Base-by-base conservation (phyloP, 768 basidiomycete genomes). In the Hypholoma fasciculare region DNA sequence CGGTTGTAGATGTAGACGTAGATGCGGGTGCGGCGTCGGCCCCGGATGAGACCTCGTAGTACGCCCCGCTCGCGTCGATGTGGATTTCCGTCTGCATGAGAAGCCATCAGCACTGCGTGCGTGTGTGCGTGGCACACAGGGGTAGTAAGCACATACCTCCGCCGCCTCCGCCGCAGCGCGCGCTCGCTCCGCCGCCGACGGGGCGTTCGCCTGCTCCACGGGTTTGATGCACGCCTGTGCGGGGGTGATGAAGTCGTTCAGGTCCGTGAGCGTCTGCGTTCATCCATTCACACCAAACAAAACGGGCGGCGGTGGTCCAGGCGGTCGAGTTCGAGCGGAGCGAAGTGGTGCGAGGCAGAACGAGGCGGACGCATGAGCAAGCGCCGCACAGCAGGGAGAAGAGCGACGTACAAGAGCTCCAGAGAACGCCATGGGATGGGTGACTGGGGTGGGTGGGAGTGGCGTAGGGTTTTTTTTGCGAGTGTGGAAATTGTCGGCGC, bases 171-270 rank as follows among this genome's bases (percentile, higher is more conserved):
- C 56, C 58, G 9, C 30, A 1, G 71, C 69, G 55, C 65, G 72
- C 56, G 65, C 67, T 40, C 65, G 61, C 26, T 72, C 68, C 39
- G 65, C 60, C 20, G 71, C 58, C 2, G 62, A 52, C 9, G 64
- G 67, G 19, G 64, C 69, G 63, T 80, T 76, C 5, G 67, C 57
- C 59, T 82, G 71, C 76, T 82, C 71, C 20, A 98, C 94, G 0
- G 97, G 96, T 68, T 98, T 97, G 74, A 98, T 98, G 73, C 97
- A 99, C 17, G 91, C 91, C 74, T 98, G 96, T 1, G 94, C 90
- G 1, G 97, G 97, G 0, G 93, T 90, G 43, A 99, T 92, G 71
- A 95, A 99, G 73, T 98, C 97, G 71, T 98, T 98, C 50, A 98
- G 82, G 73, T 96, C 96, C 17, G 93, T 94, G 48, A 98, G 76